phyloP scores from a whole-genome alignment of 192 early-diverging fungal genomes.

The Backusella westeae region DNA sequence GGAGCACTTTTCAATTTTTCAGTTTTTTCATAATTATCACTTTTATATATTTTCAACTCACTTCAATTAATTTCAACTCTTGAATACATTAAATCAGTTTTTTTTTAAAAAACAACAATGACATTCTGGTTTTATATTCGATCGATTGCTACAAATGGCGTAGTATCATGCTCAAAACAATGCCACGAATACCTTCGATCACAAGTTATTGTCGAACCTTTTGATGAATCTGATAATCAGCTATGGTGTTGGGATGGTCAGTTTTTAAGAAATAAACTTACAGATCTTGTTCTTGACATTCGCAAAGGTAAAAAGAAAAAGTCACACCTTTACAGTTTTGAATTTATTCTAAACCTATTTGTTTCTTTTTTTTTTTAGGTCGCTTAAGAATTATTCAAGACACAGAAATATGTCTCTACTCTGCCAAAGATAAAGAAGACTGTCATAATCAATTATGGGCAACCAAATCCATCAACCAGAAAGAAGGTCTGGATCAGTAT shows the following conservation, averaged over 20 bases:
- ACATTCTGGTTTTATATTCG: slow-evolving; percentile 28
- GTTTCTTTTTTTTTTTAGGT: slow-evolving; percentile 16
- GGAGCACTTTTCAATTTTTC: neutral
- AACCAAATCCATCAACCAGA: neutral
- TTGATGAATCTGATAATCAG: slow-evolving; percentile 13
- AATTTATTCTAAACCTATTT: neutral
- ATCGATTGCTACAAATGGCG: slow-evolving; percentile 11
- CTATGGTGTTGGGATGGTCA: slow-evolving; percentile 34
- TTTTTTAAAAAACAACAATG: neutral
- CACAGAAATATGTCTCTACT: slow-evolving; percentile 32
- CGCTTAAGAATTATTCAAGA: slow-evolving; percentile 39
- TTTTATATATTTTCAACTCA: neutral
- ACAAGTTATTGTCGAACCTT: slow-evolving; percentile 26
- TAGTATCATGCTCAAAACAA: slow-evolving; percentile 12
- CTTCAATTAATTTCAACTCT: neutral
- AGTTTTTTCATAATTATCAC: neutral
- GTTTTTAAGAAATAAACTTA: slow-evolving; percentile 28
- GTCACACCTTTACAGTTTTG: neutral
- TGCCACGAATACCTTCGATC: slow-evolving; percentile 3
- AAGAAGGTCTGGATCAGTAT: slow-evolving; percentile 9
- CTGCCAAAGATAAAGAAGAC: slow-evolving; percentile 14
- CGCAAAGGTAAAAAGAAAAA: slow-evolving; percentile 27
- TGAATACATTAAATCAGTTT: slow-evolving; percentile 2
- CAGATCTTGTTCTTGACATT: slow-evolving; percentile 32
- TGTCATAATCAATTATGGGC: slow-evolving; percentile 34